Conservation (phyloP, 352 stramenopile genomes). For the Phytophthora foliorum region DNA sequence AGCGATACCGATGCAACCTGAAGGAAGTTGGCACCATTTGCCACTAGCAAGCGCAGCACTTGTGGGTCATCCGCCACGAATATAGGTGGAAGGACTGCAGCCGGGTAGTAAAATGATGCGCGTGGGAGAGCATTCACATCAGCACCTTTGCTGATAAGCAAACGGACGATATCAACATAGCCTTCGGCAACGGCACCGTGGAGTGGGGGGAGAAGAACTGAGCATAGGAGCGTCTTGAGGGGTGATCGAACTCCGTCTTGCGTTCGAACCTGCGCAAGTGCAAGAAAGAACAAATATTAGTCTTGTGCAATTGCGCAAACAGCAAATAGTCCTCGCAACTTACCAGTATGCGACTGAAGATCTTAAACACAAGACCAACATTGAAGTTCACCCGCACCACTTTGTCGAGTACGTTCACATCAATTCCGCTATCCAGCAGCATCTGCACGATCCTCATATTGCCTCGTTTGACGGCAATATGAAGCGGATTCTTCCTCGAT, state of each 20-base stretch:
- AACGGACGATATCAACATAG: conserved; percentile 66
- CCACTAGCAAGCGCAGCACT: conserved; percentile 71
- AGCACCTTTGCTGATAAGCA: conserved; percentile 66
- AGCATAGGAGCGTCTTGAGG: conserved; percentile 62
- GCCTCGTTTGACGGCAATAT: conserved; percentile 71
- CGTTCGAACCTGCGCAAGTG: conserved; percentile 50
- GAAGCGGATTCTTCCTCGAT: conserved; percentile 81
- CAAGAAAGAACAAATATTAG: conserved; percentile 3
- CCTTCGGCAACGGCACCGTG: conserved; percentile 73
- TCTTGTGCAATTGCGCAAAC: neutral
- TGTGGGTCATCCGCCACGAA: conserved; percentile 83
- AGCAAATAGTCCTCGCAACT: conserved; percentile 4
- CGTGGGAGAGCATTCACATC: conserved; percentile 71
- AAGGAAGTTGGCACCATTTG: conserved; percentile 73
- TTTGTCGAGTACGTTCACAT: conserved; percentile 83
- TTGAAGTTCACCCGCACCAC: conserved; percentile 86
- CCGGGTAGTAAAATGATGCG: conserved; percentile 74
- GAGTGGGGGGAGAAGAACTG: conserved; percentile 74
- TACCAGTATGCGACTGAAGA: conserved; percentile 70
- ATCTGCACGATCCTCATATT: conserved; percentile 68
- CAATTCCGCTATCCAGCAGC: conserved; percentile 60
- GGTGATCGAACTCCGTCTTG: conserved; percentile 67
- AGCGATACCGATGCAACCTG: conserved; percentile 63
- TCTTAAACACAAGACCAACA: conserved; percentile 75
- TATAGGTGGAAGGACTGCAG: conserved; percentile 68